phyloP scores from a whole-genome alignment of 2,329 filamentous ascomycete species.

The Sporothrix variecibatus region DNA sequence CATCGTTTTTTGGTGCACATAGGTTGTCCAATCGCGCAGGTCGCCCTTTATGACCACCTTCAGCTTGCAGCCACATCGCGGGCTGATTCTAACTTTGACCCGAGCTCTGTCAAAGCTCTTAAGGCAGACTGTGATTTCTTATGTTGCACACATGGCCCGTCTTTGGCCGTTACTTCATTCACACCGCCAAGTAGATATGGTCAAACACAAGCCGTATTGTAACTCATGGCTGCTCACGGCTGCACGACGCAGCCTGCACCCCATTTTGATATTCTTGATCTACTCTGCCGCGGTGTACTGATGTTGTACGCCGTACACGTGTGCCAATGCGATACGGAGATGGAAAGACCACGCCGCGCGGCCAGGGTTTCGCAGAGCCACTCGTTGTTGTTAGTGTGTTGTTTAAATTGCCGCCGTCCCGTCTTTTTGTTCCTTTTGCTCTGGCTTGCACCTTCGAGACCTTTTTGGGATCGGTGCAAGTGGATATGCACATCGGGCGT shows the following conservation, averaged over 20 bases:
- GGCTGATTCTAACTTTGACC: not conserved
- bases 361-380: not conserved
- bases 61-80: not conserved
- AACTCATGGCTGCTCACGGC: not conserved
- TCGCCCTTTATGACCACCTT: not conserved
- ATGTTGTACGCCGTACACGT: not conserved
- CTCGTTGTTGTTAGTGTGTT: not conserved
- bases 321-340: constrained; percentile 5
- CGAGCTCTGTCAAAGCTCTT: not conserved
- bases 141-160: not conserved
- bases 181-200: not conserved
- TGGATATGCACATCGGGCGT: not conserved
- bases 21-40: not conserved
- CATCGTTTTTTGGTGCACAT: not conserved
- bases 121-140: not conserved
- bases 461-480: not conserved
- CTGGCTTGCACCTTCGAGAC: not conserved
- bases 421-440: not conserved
- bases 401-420: not conserved
- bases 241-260: not conserved
- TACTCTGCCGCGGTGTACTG: not conserved
- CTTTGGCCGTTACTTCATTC: not conserved
- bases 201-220: not conserved
- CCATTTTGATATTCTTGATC: not conserved
- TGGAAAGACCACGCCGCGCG: not conserved